Evolutionary conservation across 768 basidiomycete species (phyloP), one percentile per base, ranked within the genome.

Genomic region (Mycena vulgaris): DNA sequence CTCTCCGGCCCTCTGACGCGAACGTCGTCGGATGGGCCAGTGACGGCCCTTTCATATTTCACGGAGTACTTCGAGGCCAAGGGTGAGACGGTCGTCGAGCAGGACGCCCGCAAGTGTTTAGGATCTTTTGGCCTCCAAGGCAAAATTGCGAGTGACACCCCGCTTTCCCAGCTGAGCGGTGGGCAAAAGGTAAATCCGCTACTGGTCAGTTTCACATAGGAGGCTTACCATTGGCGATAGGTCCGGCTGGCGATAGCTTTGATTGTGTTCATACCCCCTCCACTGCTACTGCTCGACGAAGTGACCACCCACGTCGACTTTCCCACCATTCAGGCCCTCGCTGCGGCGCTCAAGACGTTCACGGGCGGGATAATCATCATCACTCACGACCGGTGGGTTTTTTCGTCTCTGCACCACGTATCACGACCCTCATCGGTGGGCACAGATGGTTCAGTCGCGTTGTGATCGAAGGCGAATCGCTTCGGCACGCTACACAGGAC

Each of bases 261-360:
- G 61, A 79, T 92, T 23, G 82, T 90, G 27, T 90, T 85, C 72
- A 79, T 82, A 9, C 77, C 86, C 3, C 90, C 91, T 7, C 85
- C 89, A 69, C 81, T 90, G 6, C 80, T 90, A 35, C 78, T 88
- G 9, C 78, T 89, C 27, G 87, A 89, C 71, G 92, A 93, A 76
- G 88, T 90, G 6, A 90, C 92, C 51, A 88, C 91, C n/a, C 92
- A 93, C 79, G 78, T 93, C 48, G 92, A 93, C 76, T 82, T 85
- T 47, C 84, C 86, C 28, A 92, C 90, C 3, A 88, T 92, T 35
- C 78, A 84, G 66, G 88, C 88, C 0, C 79, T 93, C 2, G 86
- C 88, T 0, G 79, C 81, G 25, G 86, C 88, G 10, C 80, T 93
- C 47, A 82, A 82, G 55, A 78, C 76, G 17, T 93, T 85, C 72